Base-by-base conservation (phyloP, 2,329 filamentous ascomycete genomes). In the Colletotrichum sp. region DNA sequence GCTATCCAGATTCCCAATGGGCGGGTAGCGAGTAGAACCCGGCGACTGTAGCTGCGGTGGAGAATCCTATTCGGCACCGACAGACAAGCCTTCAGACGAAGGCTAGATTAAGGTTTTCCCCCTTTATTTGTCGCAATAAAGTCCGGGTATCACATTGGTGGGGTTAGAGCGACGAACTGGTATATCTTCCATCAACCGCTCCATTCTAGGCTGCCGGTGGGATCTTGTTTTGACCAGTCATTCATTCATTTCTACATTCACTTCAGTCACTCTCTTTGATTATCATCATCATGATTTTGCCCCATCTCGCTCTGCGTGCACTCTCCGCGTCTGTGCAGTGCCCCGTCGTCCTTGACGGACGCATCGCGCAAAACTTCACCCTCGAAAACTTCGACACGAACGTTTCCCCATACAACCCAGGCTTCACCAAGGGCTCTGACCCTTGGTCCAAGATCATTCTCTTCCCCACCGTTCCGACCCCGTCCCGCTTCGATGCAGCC, bases 371-470 rank as follows among this genome's bases (percentile, higher is more conserved):
- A 5, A 83, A 81, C 34, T 84, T 85, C 44, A 81, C 81, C 7
- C 78, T 83, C 15, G 80, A 83, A 52, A 80, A 83, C 9, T 89
- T 90, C 72, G 87, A 88, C 79, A 87, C 88, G 78, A 79, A 79
- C 8, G 82, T 80, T 48, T 85, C 83, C 71, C 82, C 83, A 68
- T 92, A 87, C 83, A 89, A 87, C 83, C 85, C 90, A 0, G 83
- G 82, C 70, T 90, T 86, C 79, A 88, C 91, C 65, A 87, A 90
- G 79, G 90, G 90, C 60, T 83, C 87, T 75, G 86, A 87, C 78
- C 87, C 84, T 5, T 90, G 88, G 85, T 88, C 87, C 70, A 79
- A 89, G 72, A 86, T 90, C 34, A 81, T 92, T 30, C 80, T 88
- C 71, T 86, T 91, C 68, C 89, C 88, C 2, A 78, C 81, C 12